Evolutionary conservation across 2,329 filamentous ascomycete species (phyloP).

Genomic region (Tolypocladium tropicale): DNA sequence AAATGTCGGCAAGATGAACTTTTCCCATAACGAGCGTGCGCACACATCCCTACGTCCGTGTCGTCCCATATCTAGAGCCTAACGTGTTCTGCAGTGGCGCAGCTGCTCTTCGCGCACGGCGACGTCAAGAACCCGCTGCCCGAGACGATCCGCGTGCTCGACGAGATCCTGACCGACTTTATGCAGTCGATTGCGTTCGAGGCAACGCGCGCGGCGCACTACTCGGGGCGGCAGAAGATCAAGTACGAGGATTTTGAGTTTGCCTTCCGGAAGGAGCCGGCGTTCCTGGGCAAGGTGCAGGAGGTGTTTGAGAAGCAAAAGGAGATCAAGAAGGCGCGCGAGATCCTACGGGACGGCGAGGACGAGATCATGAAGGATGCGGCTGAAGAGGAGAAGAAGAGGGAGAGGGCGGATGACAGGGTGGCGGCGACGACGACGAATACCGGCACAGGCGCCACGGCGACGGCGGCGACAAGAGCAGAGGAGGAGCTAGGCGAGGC

Average conservation of each 20-base stretch:
- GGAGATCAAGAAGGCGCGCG: conserved; percentile 73
- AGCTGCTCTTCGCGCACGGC: conserved; percentile 71
- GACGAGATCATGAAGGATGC: conserved; percentile 46
- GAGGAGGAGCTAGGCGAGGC: conserved; percentile 43
- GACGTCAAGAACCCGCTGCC: conserved; percentile 69
- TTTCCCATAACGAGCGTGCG: conserved; percentile 60
- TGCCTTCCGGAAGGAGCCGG: conserved; percentile 73
- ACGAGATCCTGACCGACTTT: conserved; percentile 95
- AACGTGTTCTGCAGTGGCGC: conserved; percentile 42
- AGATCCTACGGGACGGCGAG: conserved; percentile 62
- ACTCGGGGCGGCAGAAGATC: conserved; percentile 87
- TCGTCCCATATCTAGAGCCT: background rate
- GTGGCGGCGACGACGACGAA: background rate
- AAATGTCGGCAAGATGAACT: conserved; percentile 77
- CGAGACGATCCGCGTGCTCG: conserved; percentile 75
- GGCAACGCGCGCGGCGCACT: conserved; percentile 74
- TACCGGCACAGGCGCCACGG: background rate
- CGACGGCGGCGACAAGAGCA: conserved; percentile 15
- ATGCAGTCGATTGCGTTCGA: conserved; percentile 89
- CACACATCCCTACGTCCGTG: conserved; percentile 4
- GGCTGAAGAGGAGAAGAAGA: conserved; percentile 31
- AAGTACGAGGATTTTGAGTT: conserved; percentile 98
- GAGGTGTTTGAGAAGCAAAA: conserved; percentile 84
- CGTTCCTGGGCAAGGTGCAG: conserved; percentile 79
- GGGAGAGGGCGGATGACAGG: conserved; percentile 17